Evolutionary conservation across 345 rosid species (phyloP), one percentile per base, ranked within the genome.

Genomic region (Euphorbia pulcherrima): DNA sequence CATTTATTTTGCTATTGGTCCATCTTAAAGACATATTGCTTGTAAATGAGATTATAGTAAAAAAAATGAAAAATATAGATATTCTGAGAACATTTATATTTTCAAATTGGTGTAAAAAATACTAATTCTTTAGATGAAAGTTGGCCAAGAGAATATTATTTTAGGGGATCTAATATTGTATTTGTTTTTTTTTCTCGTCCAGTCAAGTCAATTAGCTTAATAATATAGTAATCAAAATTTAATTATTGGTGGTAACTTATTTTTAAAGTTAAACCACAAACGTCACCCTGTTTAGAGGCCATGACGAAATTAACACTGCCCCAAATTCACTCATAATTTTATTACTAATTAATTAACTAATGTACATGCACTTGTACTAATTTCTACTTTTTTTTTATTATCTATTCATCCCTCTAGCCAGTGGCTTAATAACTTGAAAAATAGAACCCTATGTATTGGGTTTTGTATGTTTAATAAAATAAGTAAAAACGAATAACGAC

Each of bases 261-360:
- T 40, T 41, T n/a, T n/a, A n/a, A n/a, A 0, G 20, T 46, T 47
- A 29, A 64, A 18, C 56, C 37, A 7, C 37, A 47, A 27, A 65
- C 68, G 68, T 65, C 68, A 65, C 47, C 26, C 48, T 12, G 29
- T 6, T 30, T 20, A 11, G 1, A 3, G 37, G 57, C 29, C 46
- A 51, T 65, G 68, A 65, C 68, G 60, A 65, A 52, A 20, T 44
- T 8, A 53, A 53, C 26, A 53, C 26, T 21, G 57, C 28, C 57
- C 24, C 16, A 6, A 10, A 21, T 53, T 53, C 28, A 53, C 56
- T 20, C 21, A 10, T 41, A 2, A 11, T 10, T 11, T 44, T 12
- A 44, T 44, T 44, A 44, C 12, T 12, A 44, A 44, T 44, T 44
- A 44, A 44, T 44, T 44, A 44, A 44, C 50, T 44, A 4, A 37